These are phyloP conservation scores for Colletotrichum noveboracense DNA, from an alignment of 2,329 filamentous ascomycete species.

Conservation along the genomic window DNA sequence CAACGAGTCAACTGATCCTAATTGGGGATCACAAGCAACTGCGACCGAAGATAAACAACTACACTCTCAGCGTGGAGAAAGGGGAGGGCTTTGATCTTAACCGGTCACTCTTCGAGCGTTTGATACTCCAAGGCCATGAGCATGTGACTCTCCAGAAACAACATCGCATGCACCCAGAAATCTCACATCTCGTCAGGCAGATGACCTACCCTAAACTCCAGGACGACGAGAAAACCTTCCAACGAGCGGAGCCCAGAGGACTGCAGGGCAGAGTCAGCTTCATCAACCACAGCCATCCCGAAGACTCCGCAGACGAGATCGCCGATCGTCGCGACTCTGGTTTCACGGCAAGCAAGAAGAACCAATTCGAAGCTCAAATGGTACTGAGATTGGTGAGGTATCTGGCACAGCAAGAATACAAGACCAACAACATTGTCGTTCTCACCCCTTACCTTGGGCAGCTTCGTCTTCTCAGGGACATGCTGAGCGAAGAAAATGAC, in stretches of 20 bases:
- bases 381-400: slow-evolving; percentile 69
- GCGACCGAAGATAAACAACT: slow-evolving; percentile 70
- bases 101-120: slow-evolving; percentile 70
- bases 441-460: slow-evolving; percentile 78
- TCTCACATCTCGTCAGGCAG: slow-evolving; percentile 61
- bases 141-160: slow-evolving; percentile 64
- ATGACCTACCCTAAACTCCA: slow-evolving; percentile 67
- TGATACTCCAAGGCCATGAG: slow-evolving; percentile 60
- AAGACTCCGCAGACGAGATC: slow-evolving; percentile 48
- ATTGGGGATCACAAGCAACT: slow-evolving; percentile 80
- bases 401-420: slow-evolving; percentile 74
- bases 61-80: slow-evolving; percentile 64
- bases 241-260: slow-evolving; percentile 56
- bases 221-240: slow-evolving; percentile 56
- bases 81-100: slow-evolving; percentile 72
- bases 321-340: slow-evolving; percentile 56
- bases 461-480: slow-evolving; percentile 59
- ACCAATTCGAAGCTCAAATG: slow-evolving; percentile 70
- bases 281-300: slow-evolving; percentile 64
- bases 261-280: slow-evolving; percentile 68
- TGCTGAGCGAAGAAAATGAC: slow-evolving; percentile 62
- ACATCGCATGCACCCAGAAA: slow-evolving; percentile 73
- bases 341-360: slow-evolving; percentile 61
- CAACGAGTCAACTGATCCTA: slow-evolving; percentile 67
- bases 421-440: slow-evolving; percentile 68